These are phyloP conservation scores for Neoscytalidium dimidiatum DNA, from an alignment of 2,329 filamentous ascomycete genomes.

Conservation along the genomic window DNA sequence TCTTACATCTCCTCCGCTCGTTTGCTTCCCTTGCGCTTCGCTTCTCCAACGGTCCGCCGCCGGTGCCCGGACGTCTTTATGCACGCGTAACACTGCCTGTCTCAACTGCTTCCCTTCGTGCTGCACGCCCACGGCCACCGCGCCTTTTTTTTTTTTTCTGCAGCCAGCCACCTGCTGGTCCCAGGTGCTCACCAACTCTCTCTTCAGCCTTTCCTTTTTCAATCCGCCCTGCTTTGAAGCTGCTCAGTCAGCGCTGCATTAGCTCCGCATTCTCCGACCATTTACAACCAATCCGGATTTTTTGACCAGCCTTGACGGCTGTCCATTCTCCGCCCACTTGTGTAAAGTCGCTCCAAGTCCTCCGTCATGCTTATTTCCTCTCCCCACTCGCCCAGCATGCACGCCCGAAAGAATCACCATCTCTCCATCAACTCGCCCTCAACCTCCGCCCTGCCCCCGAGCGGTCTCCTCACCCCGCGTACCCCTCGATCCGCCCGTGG, in stretches of 20 bases:
- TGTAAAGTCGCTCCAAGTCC: neutral
- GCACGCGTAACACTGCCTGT: constrained; percentile 8
- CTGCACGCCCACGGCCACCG: neutral
- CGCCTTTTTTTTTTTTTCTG: neutral
- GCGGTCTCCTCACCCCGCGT: constrained; percentile 38
- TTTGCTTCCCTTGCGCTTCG: neutral
- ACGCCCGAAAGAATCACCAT: constrained; percentile 49
- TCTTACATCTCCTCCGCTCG: too few relatives aligned
- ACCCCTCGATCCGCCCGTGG: constrained; percentile 38
- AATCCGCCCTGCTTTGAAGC: neutral
- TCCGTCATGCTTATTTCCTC: constrained; percentile 16
- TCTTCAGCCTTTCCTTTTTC: constrained; percentile 8
- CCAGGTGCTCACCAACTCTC: neutral
- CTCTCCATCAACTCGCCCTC: constrained; percentile 47
- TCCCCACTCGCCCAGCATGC: constrained; percentile 37
- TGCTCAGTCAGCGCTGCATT: constrained; percentile 9
- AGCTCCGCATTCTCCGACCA: neutral
- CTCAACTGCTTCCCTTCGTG: constrained; percentile 5
- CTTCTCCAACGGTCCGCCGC: neutral
- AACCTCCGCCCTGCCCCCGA: constrained; percentile 35
- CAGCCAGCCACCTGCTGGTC: constrained; percentile 11
- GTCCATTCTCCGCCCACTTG: constrained; percentile 26
- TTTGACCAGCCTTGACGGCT: constrained; percentile 16
- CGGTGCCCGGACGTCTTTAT: neutral
- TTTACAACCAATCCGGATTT: constrained; percentile 9